Conservation (phyloP, 805 yeast species). For the Wickerhamiella qilinensis region DNA sequence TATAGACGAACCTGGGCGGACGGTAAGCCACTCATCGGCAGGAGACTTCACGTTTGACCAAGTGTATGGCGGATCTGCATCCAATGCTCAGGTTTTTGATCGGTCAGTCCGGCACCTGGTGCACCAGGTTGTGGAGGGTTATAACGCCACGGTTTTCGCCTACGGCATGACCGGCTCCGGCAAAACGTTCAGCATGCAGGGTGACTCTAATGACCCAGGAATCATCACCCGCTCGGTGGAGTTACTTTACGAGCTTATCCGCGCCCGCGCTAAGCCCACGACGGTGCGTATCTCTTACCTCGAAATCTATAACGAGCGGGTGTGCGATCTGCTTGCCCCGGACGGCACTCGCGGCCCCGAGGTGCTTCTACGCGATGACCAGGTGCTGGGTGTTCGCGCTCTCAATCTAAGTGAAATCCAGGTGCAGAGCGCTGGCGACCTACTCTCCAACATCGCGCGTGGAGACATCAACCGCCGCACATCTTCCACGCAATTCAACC, state of each 20-base stretch:
- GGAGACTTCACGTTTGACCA: constrained; percentile 64
- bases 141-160: constrained; percentile 79
- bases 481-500: constrained; percentile 77
- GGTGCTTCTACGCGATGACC: constrained; percentile 66
- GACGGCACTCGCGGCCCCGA: constrained; percentile 23
- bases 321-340: constrained; percentile 54
- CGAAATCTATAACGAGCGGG: constrained; percentile 77
- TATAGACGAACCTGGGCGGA: background rate
- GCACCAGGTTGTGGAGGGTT: constrained; percentile 49
- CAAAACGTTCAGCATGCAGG: constrained; percentile 77
- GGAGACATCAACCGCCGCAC: constrained; percentile 71
- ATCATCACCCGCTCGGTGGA: constrained; percentile 52
- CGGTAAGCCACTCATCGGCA: constrained; percentile 19
- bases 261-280: constrained; percentile 23
- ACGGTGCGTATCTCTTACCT: constrained; percentile 51
- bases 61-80: constrained; percentile 43
- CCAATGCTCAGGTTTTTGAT: constrained; percentile 47
- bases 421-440: constrained; percentile 41
- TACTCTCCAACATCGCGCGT: constrained; percentile 38
- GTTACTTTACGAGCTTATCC: constrained; percentile 32
- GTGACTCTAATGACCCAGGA: constrained; percentile 42
- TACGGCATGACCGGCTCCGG: constrained; percentile 94
- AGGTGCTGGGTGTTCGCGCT: constrained; percentile 53
- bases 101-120: constrained; percentile 37
- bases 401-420: constrained; percentile 52